Percentiles rank a stretch among this genome's conserved stretches.
Conservation (phyloP, 345 rosid genomes). For the Eucalyptus urophylla region DNA sequence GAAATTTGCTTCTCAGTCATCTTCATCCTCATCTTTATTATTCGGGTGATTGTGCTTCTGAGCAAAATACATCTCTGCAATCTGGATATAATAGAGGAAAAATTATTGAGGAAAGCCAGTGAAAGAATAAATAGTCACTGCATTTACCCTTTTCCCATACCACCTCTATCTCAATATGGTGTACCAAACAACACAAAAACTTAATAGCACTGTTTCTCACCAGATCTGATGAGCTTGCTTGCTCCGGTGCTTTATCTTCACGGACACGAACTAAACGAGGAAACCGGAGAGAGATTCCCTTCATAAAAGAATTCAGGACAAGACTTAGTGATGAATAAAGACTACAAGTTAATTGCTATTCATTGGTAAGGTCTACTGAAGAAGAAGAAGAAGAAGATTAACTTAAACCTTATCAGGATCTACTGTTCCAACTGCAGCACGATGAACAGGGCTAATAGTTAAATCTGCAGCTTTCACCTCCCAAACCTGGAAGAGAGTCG, state of each 20-base stretch:
- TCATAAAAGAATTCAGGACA: background rate
- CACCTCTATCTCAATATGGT: background rate
- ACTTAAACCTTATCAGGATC: constrained; percentile 70
- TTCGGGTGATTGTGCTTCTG: constrained; percentile 54
- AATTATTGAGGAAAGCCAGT: background rate
- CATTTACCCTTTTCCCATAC: background rate
- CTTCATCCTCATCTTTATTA: constrained; percentile 44
- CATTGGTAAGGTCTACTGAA: background rate
- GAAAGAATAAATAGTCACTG: background rate
- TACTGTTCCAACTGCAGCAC: constrained; percentile 78
- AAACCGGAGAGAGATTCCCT: constrained; percentile 90
- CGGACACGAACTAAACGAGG: constrained; percentile 79
- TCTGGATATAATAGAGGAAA: constrained; percentile 16
- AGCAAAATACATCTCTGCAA: constrained; percentile 80
- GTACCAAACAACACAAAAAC: background rate
- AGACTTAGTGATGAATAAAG: background rate
- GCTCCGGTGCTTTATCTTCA: constrained; percentile 77
- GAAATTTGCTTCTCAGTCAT: constrained; percentile 28
- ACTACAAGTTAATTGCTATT: background rate
- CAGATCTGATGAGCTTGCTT: constrained; percentile 79
- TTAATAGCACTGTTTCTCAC: constrained; percentile 14
- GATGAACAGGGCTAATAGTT: constrained; percentile 87
- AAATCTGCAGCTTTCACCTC: constrained; percentile 98
- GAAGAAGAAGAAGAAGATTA: background rate
- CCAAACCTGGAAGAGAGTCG: constrained; percentile 53